Percentiles rank a stretch among this genome's conserved stretches.
Evolutionary conservation across 2,329 filamentous ascomycete species (phyloP).

Genomic region (Ceratocystis papillata): DNA sequence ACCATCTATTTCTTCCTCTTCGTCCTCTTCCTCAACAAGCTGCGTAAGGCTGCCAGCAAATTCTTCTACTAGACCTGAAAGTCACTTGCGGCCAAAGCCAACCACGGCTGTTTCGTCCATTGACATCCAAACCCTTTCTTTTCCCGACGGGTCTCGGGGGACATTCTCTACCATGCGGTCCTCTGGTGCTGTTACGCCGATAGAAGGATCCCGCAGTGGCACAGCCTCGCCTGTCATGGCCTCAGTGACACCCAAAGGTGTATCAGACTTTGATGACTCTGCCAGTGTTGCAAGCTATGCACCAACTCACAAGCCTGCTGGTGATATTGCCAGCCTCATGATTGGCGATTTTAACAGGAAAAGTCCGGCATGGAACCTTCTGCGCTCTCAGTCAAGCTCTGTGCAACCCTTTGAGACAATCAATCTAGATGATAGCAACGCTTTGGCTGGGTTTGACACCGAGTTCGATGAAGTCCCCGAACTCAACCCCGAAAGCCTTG

Average conservation of each 20-base stretch:
- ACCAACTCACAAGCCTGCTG: constrained; percentile 50
- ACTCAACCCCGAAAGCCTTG: constrained; percentile 19
- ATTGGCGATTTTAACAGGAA: constrained; percentile 56
- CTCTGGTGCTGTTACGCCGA: constrained; percentile 33
- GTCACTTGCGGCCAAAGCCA: constrained; percentile 43
- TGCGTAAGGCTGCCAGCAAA: background rate
- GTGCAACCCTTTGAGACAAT: constrained; percentile 51
- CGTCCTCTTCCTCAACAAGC: background rate
- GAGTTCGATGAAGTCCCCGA: constrained; percentile 71
- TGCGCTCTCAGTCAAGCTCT: constrained; percentile 51
- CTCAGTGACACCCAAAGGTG: constrained; percentile 7
- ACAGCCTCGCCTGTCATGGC: constrained; percentile 33
- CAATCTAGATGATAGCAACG: constrained; percentile 38
- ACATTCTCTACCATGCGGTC: constrained; percentile 42
- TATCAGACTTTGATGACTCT: constrained; percentile 46
- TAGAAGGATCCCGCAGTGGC: constrained; percentile 31
- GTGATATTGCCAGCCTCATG: constrained; percentile 73
- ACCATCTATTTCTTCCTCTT: background rate
- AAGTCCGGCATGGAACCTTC: constrained; percentile 57
- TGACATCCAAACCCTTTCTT: constrained; percentile 66
- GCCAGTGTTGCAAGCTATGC: constrained; percentile 57
- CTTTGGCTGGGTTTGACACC: constrained; percentile 55
- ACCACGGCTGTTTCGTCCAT: constrained; percentile 78
- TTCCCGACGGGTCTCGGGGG: constrained; percentile 57
- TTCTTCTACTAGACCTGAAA: background rate